Base-by-base conservation (phyloP, 148 eudicot genomes). In the Vaccinium macrocarpon region DNA sequence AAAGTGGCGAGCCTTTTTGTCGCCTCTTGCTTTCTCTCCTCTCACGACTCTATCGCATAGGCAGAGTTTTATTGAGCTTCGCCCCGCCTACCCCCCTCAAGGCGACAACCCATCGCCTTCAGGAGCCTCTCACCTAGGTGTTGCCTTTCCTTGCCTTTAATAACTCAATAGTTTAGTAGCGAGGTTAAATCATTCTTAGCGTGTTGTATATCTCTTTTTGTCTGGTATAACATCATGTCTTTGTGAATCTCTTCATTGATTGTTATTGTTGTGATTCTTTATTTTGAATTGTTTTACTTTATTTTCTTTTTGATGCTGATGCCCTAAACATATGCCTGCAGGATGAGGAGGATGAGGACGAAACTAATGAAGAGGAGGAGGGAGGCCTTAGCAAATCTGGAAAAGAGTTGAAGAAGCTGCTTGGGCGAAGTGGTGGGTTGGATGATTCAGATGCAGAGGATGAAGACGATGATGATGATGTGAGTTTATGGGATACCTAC, bases 361-460 rank as follows among this genome's bases (percentile, higher is more conserved):
- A 91, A 71, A 87, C 55, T 80, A 88, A 94, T 59, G 96, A 92
- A 84, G 92, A 92, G 83, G 92, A 92, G 86, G 99, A 91, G 85
- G 99, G 98, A 72, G 97, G 95, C 53, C 90, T 96, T 85, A 96
- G 99, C 88, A 93, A 92, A 91, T 96, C 99, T 73, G 99, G 99
- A 75, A 96, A 91, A 86, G 99, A 96, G 90, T 88, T 96, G 92
- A 93, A 96, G 90, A 96, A 96, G 84, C 82, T 96, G 87, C 98
- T 94, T 79, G 99, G 99, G 61, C 85, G 86, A 83, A 77, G 93
- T 79, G 91, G 87, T 86, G 99, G 95, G 53, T 87, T 94, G 75
- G 87, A 93, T 89, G 99, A 96, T 78, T 96, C 99, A 75, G 97
- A 93, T 85, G 91, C 88, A 48, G 97, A 96, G 53, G 98, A 96